Evolutionary conservation across 129 eudicot genomes (phyloP).

Genomic region (Centrapalus pauciflorus): DNA sequence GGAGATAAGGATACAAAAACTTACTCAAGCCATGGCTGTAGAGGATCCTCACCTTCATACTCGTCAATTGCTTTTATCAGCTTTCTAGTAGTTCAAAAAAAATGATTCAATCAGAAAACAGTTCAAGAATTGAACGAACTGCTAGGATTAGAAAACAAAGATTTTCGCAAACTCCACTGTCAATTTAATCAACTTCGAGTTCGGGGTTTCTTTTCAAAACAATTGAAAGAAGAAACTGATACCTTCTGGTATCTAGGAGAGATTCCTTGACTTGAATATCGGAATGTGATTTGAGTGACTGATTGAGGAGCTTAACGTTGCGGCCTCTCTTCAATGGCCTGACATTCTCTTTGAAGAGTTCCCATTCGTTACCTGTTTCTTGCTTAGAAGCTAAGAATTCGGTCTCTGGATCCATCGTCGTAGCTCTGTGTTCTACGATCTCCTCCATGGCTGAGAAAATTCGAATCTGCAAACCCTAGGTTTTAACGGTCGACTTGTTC

Average conservation of each 20-base stretch:
- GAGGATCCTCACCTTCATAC: conserved; percentile 82
- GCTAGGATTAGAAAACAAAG: neutral
- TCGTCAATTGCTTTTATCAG: conserved; percentile 69
- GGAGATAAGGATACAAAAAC: conserved; percentile 1
- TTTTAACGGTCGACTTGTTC: too few relatives aligned
- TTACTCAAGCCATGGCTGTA: conserved; percentile 87
- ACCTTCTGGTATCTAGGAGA: conserved; percentile 54
- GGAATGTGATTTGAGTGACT: conserved; percentile 72
- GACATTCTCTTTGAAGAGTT: conserved; percentile 83
- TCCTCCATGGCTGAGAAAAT: conserved; percentile 11
- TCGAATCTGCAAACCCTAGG: conserved; percentile 19
- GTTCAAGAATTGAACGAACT: neutral
- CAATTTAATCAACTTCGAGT: neutral
- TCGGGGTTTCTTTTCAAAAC: neutral
- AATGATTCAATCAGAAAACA: neutral
- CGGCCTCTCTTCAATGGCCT: conserved; percentile 92
- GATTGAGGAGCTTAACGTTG: conserved; percentile 58
- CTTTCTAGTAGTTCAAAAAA: conserved; percentile 48
- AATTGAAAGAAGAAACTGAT: neutral
- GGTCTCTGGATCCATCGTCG: conserved; percentile 64
- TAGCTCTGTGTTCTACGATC: neutral
- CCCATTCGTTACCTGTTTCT: conserved; percentile 80
- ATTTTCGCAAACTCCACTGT: neutral
- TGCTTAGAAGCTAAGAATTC: conserved; percentile 58
- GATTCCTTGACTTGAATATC: conserved; percentile 47